A percentile compares a stretch with the other conserved stretches of the same genome.
Conservation (phyloP, 139 green algal species). For the Chlorella sp. region DNA sequence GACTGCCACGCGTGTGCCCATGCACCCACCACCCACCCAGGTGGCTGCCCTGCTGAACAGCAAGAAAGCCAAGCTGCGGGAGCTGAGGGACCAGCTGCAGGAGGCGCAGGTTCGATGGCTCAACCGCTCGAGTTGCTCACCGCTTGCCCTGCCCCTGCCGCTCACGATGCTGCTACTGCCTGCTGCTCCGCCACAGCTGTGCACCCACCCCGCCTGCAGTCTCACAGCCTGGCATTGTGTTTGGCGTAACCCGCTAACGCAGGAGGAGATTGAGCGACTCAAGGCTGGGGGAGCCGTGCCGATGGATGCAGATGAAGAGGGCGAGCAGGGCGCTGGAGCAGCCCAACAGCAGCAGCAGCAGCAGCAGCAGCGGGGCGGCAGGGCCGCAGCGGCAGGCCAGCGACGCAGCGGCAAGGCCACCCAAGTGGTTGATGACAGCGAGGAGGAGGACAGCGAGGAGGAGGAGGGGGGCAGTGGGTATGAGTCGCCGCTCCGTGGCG, state of each 20-base stretch:
- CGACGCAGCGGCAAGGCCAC: neutral
- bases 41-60: slow-evolving; percentile 35
- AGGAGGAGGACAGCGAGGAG: neutral
- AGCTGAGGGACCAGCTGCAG: slow-evolving; percentile 22
- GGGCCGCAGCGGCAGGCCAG: neutral
- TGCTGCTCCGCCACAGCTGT: too few relatives aligned
- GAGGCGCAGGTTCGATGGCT: neutral
- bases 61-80: slow-evolving; percentile 37
- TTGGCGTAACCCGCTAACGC: too few relatives aligned
- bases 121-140: too few relatives aligned
- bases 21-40: too few relatives aligned
- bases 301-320: slow-evolving; percentile 20
- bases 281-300: neutral
- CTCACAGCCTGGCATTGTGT: too few relatives aligned
- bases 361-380: too few relatives aligned
- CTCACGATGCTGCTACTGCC: too few relatives aligned
- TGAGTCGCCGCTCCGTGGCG: too few relatives aligned
- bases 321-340: neutral
- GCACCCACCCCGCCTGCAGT: too few relatives aligned
- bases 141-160: neutral
- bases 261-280: slow-evolving; percentile 20
- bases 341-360: neutral
- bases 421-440: neutral
- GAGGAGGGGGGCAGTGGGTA: neutral
- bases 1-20: too few relatives aligned